A percentile compares a stretch with the other conserved stretches of the same genome.
Evolutionary conservation across 179 eudicot genomes (phyloP).

Genomic region (Spergularia azorica): DNA sequence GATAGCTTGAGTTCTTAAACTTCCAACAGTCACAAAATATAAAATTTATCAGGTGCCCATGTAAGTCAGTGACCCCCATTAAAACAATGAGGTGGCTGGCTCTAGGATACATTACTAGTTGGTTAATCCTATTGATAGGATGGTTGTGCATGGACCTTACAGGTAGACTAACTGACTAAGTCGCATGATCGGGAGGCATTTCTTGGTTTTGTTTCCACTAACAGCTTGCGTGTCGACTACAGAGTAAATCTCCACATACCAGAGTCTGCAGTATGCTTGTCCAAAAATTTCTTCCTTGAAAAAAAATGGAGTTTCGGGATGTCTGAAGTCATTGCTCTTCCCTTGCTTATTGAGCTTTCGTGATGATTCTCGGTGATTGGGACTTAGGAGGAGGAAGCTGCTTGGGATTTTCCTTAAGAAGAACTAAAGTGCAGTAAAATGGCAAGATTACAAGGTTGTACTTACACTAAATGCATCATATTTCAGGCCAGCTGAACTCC

Average conservation of each 20-base stretch:
- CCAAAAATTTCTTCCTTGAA: not conserved
- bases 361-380: not conserved
- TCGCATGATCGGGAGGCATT: too few species aligned
- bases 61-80: not conserved
- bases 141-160: too few species aligned
- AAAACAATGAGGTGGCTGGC: not conserved
- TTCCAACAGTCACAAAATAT: not conserved
- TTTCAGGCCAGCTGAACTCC: conserved; percentile 54
- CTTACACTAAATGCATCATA: conserved; percentile 79
- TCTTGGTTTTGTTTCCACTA: too few species aligned
- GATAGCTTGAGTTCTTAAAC: not conserved
- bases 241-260: too few species aligned
- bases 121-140: too few species aligned
- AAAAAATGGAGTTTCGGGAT: not conserved
- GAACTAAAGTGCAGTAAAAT: not conserved
- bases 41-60: not conserved
- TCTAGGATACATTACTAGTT: not conserved
- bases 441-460: not conserved
- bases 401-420: not conserved
- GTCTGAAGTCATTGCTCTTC: not conserved
- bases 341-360: not conserved
- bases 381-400: not conserved
- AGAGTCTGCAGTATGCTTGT: not conserved
- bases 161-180: too few species aligned
- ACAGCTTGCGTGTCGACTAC: too few species aligned